A percentile compares a stretch with the other conserved stretches of the same genome.
Evolutionary conservation across 805 yeast species (phyloP).

Genomic region (Cyberlindnera veronae): DNA sequence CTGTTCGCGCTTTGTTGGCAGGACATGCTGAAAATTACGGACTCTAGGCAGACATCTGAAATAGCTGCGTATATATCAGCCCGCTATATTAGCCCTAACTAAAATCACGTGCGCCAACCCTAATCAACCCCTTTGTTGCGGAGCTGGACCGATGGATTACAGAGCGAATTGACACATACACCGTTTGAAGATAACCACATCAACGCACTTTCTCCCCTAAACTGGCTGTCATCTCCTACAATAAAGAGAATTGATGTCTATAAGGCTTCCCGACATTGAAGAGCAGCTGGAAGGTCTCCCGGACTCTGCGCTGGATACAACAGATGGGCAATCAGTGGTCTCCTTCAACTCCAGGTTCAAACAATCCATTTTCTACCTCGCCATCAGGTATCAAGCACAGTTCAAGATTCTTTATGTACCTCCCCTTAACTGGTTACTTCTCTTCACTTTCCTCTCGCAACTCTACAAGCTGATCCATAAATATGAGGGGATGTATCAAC

Average conservation of each 20-base stretch:
- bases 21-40: constrained; percentile 1
- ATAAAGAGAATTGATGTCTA: constrained; percentile 6
- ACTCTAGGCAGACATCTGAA: background rate
- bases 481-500: constrained; percentile 59
- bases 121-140: no score
- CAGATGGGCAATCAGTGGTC: constrained; percentile 8
- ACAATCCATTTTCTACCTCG: constrained; percentile 18
- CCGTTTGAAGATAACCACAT: no score
- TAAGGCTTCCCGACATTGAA: constrained; percentile 12
- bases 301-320: background rate
- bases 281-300: constrained; percentile 1
- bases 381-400: constrained; percentile 22
- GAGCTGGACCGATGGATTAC: no score
- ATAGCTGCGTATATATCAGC: background rate
- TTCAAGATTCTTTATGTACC: constrained; percentile 49
- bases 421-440: constrained; percentile 49
- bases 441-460: constrained; percentile 45
- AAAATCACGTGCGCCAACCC: background rate
- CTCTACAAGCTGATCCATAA: constrained; percentile 51
- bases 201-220: no score
- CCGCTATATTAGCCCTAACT: background rate
- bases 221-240: no score
- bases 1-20: no score
- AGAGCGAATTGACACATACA: no score
- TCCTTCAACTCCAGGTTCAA: constrained; percentile 15